phyloP scores from a whole-genome alignment of 2,329 filamentous ascomycete genomes.

The Sclerotinia trifoliorum region DNA sequence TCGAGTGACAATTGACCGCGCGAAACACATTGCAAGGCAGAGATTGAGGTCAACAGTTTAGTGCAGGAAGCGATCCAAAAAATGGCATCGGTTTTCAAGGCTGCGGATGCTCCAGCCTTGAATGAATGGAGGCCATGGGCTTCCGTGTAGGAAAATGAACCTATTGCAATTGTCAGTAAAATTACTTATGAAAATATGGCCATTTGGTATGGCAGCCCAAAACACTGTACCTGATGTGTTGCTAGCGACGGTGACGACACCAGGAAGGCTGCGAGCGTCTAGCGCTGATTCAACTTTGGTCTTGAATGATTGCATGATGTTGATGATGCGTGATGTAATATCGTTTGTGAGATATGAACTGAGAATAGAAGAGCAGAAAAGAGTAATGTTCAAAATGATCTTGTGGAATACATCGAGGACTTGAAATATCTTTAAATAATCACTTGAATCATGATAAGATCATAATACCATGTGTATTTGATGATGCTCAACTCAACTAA shows the following conservation, averaged over 20 bases:
- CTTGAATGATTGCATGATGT: slow-evolving; percentile 12
- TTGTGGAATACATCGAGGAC: no score
- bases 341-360: not conserved
- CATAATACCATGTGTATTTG: no score
- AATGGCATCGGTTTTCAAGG: slow-evolving; percentile 58
- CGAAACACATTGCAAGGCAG: slow-evolving; percentile 58
- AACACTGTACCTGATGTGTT: slow-evolving; percentile 24
- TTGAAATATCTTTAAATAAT: not conserved
- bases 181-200: no score
- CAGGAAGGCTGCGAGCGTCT: slow-evolving; percentile 25
- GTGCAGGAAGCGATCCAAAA: slow-evolving; percentile 61
- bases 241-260: slow-evolving; percentile 28
- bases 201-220: not conserved
- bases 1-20: slow-evolving; percentile 50
- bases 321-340: not conserved
- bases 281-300: not conserved
- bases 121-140: slow-evolving; percentile 42
- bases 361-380: not conserved
- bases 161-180: slow-evolving; percentile 29
- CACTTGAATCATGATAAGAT: no score
- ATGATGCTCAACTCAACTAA: no score
- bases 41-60: slow-evolving; percentile 53
- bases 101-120: slow-evolving; percentile 54
- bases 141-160: slow-evolving; percentile 41
- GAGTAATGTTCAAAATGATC: not conserved